Conservation (phyloP, 106 monocot genomes). For the Agapanthus africanus region DNA sequence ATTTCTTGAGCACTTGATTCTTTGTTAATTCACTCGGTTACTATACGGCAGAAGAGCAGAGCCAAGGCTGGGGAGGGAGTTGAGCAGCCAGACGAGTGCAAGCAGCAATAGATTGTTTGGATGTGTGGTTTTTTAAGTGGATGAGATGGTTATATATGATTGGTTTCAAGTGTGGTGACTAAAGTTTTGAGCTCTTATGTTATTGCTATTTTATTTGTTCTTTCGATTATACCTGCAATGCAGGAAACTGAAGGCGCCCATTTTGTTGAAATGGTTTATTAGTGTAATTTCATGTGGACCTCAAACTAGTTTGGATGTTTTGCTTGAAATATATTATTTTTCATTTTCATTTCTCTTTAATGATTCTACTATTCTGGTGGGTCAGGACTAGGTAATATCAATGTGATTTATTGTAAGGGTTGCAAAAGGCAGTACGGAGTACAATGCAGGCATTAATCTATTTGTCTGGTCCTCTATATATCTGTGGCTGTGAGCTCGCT, state of each 20-base stretch:
- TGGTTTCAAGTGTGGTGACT: background rate
- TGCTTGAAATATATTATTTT: too few species aligned
- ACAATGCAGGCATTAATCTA: too few species aligned
- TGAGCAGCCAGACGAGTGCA: conserved; percentile 18
- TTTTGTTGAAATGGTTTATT: background rate
- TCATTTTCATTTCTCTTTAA: too few species aligned
- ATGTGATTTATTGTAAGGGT: too few species aligned
- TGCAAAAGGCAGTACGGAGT: too few species aligned
- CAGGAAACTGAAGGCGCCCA: background rate
- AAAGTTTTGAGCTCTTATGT: background rate
- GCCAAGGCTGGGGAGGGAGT: background rate
- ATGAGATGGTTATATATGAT: background rate
- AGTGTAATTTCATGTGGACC: too few species aligned
- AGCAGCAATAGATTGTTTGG: conserved; percentile 14
- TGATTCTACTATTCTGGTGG: too few species aligned
- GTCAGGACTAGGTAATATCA: too few species aligned
- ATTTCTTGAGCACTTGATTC: too few species aligned
- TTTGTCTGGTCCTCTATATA: too few species aligned
- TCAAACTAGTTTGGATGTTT: too few species aligned
- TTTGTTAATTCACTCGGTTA: background rate
- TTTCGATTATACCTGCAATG: background rate
- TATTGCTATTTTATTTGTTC: background rate
- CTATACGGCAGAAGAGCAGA: conserved; percentile 7
- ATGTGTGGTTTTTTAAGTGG: background rate
- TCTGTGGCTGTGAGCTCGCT: too few species aligned